Conservation (phyloP, 2,329 filamentous ascomycete species). For the Tolypocladium tundrense region DNA sequence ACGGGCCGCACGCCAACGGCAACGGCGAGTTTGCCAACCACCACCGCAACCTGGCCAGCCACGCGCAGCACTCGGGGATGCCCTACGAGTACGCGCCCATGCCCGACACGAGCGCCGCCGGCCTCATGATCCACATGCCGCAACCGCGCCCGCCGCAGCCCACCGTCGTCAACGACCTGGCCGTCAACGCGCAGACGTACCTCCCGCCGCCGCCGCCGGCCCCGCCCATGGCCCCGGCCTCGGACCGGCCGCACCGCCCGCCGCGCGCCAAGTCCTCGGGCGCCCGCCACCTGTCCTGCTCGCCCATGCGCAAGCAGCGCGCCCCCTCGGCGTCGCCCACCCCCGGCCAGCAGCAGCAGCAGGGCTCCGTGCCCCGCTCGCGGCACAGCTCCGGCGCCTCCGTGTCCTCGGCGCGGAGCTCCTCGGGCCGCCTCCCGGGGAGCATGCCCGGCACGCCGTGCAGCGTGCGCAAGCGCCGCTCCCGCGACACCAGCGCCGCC, state of each 20-base stretch:
- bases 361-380: constrained; percentile 13
- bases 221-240: constrained; percentile 9
- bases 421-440: constrained; percentile 20
- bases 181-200: constrained; percentile 22
- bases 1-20: constrained; percentile 9
- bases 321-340: constrained; percentile 30
- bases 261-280: constrained; percentile 43
- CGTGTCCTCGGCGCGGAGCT: constrained; percentile 22
- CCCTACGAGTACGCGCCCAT: constrained; percentile 27
- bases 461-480: constrained; percentile 28
- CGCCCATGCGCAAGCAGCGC: constrained; percentile 31
- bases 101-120: constrained; percentile 21
- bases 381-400: constrained; percentile 30
- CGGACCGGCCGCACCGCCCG: constrained; percentile 32
- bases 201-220: constrained; percentile 22
- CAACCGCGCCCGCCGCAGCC: constrained; percentile 27
- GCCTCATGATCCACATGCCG: constrained; percentile 46
- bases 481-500: constrained; percentile 20
- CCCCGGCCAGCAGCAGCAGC: constrained; percentile 15
- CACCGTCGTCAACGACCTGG: constrained; percentile 24
- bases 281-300: constrained; percentile 34
- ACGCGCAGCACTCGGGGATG: constrained; percentile 28
- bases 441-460: constrained; percentile 29
- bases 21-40: constrained; percentile 17
- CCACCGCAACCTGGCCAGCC: constrained; percentile 29